phyloP scores from a whole-genome alignment of 768 basidiomycete genomes.

The Leccinum variicolor region DNA sequence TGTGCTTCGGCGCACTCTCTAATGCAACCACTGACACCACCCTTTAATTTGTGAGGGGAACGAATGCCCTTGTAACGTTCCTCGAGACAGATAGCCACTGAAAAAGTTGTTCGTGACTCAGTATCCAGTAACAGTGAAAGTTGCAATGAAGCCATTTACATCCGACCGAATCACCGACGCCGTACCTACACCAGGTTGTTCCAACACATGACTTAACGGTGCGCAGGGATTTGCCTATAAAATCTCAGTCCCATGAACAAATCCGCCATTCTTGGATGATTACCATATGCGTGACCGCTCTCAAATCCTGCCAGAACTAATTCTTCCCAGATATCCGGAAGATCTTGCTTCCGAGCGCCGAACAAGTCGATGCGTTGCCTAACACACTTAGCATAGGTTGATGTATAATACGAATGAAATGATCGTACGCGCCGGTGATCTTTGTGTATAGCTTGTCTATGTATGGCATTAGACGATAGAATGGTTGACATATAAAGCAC shows the following conservation, averaged over 20 bases:
- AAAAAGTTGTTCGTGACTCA: neutral
- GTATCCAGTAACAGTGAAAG: neutral
- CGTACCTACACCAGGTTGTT: constrained; percentile 68
- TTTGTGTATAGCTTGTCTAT: constrained; percentile 60
- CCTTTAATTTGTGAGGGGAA: constrained; percentile 73
- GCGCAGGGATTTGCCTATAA: constrained; percentile 46
- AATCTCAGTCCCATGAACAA: neutral
- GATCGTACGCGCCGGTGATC: constrained; percentile 40
- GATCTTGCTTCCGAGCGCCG: constrained; percentile 65
- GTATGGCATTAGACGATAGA: neutral
- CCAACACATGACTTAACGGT: constrained; percentile 79
- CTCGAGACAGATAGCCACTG: constrained; percentile 66
- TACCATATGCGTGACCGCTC: constrained; percentile 74
- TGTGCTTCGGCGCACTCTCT: constrained; percentile 80
- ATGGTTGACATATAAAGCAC: neutral
- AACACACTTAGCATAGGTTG: neutral
- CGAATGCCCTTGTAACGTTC: constrained; percentile 69
- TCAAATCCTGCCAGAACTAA: constrained; percentile 66
- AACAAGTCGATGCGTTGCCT: constrained; percentile 69
- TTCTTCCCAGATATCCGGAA: constrained; percentile 66
- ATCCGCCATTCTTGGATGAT: constrained; percentile 12
- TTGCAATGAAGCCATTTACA: constrained; percentile 15
- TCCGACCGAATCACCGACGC: constrained; percentile 72
- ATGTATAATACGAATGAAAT: neutral
- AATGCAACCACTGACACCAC: constrained; percentile 71